Evolutionary conservation across 495 filamentous ascomycete genomes (phyloP).

Genomic region (Arthonia radiata): DNA sequence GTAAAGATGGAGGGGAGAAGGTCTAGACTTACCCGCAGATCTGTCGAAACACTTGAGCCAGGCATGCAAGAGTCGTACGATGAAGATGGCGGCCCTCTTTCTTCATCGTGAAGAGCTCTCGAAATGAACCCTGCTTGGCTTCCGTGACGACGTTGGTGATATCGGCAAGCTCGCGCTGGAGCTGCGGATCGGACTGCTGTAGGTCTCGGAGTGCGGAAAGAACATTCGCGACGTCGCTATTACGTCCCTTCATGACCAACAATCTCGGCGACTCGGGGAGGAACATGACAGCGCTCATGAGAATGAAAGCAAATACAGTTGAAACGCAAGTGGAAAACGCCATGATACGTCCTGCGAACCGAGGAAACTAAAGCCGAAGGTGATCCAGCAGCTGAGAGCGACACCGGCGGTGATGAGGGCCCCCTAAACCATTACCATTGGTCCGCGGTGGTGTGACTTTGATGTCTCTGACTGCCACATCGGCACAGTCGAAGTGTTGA

Average conservation of each 20-base stretch:
- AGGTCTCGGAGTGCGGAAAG: slow-evolving; percentile 33
- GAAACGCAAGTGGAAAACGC: slow-evolving; percentile 53
- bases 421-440: slow-evolving; percentile 59
- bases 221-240: slow-evolving; percentile 39
- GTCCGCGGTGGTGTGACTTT: slow-evolving; percentile 45
- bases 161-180: slow-evolving; percentile 38
- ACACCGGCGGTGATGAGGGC: slow-evolving; percentile 48
- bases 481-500: slow-evolving; percentile 43
- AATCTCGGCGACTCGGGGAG: slow-evolving; percentile 53
- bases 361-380: slow-evolving; percentile 42
- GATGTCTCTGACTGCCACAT: slow-evolving; percentile 64
- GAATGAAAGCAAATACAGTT: slow-evolving; percentile 41
- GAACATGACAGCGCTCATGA: slow-evolving; percentile 32
- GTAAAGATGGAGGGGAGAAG: too few species aligned
- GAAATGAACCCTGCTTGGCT: slow-evolving; percentile 37
- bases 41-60: slow-evolving; percentile 62
- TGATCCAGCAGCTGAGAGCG: slow-evolving; percentile 52
- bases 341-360: slow-evolving; percentile 38
- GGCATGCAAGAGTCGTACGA: slow-evolving; percentile 41
- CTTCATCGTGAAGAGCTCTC: slow-evolving; percentile 48
- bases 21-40: slow-evolving; percentile 25
- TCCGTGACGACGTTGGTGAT: slow-evolving; percentile 58
- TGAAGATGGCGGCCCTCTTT: slow-evolving; percentile 51
- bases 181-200: slow-evolving; percentile 23
- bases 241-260: slow-evolving; percentile 42